Conservation (phyloP, 176 grass and related monocot genomes). For the Lolium perenne region DNA sequence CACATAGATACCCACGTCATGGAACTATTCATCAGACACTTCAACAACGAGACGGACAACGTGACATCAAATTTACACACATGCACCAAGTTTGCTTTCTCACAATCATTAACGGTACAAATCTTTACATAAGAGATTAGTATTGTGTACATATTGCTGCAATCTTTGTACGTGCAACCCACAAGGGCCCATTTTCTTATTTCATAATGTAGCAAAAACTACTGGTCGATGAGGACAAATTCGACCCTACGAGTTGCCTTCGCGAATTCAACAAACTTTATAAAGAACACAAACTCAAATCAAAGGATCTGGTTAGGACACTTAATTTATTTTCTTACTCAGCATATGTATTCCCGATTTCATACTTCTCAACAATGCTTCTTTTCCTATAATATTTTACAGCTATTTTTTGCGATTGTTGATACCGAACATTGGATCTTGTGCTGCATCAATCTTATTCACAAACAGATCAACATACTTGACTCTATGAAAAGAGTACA, state of each 20-base stretch:
- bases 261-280: background rate
- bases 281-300: background rate
- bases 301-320: background rate
- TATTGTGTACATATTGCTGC: no score
- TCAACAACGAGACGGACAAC: background rate
- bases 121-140: background rate
- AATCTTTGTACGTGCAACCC: no score
- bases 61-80: background rate
- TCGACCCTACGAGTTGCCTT: background rate
- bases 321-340: background rate
- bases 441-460: background rate
- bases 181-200: background rate
- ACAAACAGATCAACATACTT: background rate
- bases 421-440: background rate
- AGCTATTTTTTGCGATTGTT: background rate
- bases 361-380: background rate
- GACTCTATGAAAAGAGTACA: background rate
- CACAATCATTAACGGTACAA: background rate
- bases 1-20: background rate
- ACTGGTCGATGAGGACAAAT: background rate
- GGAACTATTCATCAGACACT: background rate
- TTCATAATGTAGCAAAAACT: background rate
- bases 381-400: background rate
- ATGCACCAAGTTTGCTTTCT: background rate
- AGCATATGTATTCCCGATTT: no score